Conservation (phyloP, 176 grass and related monocot genomes). For the Triticum timopheevii region DNA sequence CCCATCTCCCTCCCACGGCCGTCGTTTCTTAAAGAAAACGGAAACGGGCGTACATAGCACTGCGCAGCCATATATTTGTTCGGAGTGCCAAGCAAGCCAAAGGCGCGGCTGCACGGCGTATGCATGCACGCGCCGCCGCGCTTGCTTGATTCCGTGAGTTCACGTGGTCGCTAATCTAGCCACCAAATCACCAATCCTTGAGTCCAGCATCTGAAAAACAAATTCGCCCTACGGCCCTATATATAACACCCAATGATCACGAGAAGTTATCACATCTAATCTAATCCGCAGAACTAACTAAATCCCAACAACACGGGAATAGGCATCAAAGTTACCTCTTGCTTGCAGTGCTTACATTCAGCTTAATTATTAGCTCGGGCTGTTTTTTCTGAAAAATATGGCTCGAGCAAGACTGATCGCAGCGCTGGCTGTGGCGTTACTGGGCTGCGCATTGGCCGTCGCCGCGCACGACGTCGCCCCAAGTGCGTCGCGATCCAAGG, state of each 20-base stretch:
- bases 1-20: no score
- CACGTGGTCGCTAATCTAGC: neutral
- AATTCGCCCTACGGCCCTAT: neutral
- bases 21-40: no score
- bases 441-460: neutral
- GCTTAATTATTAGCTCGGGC: neutral
- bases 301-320: neutral
- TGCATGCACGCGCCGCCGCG: neutral
- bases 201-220: neutral
- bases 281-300: neutral
- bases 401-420: neutral
- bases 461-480: neutral
- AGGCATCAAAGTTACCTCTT: neutral
- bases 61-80: neutral
- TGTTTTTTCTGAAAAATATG: neutral
- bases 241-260: neutral
- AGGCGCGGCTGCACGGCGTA: neutral
- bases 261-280: neutral
- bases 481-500: neutral
- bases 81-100: neutral
- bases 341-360: neutral
- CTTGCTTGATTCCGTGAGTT: neutral
- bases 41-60: no score
- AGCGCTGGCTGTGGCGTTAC: neutral
- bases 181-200: neutral